Base-by-base conservation (phyloP, 2,329 filamentous ascomycete genomes). In the Diaporthe citrichinensis region DNA sequence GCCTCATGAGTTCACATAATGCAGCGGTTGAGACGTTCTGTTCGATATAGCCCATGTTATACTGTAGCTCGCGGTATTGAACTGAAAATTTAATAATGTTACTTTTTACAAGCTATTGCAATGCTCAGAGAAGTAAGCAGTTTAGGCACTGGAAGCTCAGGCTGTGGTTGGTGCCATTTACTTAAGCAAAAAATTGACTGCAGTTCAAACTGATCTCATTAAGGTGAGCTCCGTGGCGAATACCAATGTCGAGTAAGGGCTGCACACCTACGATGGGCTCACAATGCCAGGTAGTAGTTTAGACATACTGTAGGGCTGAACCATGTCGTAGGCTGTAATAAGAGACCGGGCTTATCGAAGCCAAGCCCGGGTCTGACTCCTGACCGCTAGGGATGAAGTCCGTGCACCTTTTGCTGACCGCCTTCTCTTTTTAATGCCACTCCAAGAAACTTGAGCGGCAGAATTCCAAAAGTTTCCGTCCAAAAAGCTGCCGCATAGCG, bases 41-140 rank as follows among this genome's bases (percentile, higher is more conserved):
- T 68, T 61, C 36, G 41, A 31, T 4, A 53, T 55, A 62, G 20
- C 3, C 39, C 14, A 58, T 15, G 3, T 76, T 74, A 71, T 62
- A 74, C 62, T 71, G 62, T 41, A 55, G 71, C 74, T 55, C 55
- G 61, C 61, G 49, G 62, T 74, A 39, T 61, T 41, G 10, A n/a
- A 57, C n/a, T 62, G 44, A 69, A 71, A 65, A 14, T 61, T 34
- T 74, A 46, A 55, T 71, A 2, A 25, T 36, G 4, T 53, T 53
- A 25, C 17, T 10, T 28, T 68, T 51, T 28, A 20, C 49, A 17
- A 68, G 6, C 23, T 36, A 51, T 41, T 28, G 6, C 15, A n/a
- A 28, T 14, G n/a, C 14, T 62, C 15, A 12, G 59, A 31, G 15
- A 17, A 44, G n/a, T 7, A 25, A 41, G 36, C 23, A 25, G n/a